Percentiles rank a stretch among this genome's conserved stretches.
Evolutionary conservation across 2,329 filamentous ascomycete genomes (phyloP).

Genomic region (Sordariomycetes sp.): DNA sequence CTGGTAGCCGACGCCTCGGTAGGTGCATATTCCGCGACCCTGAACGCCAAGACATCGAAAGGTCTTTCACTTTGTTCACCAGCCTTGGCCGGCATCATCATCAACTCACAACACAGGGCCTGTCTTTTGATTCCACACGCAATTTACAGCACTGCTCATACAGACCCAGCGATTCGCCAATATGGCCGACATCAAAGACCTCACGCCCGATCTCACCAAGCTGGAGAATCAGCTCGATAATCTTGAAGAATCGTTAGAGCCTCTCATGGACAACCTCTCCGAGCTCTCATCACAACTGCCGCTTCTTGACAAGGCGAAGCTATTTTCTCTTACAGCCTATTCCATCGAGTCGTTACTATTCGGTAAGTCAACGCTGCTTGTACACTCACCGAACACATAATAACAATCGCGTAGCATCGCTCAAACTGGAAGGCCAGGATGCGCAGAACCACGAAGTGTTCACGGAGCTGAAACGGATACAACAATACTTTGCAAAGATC

Average conservation of each 20-base stretch:
- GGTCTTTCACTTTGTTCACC: too few species aligned
- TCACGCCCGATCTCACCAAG: constrained; percentile 60
- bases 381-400: background rate
- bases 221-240: constrained; percentile 73
- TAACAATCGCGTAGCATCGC: constrained; percentile 39
- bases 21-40: constrained; percentile 1
- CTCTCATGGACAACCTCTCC: constrained; percentile 60
- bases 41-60: too few species aligned
- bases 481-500: constrained; percentile 90
- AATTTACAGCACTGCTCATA: background rate
- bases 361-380: constrained; percentile 41
- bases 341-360: constrained; percentile 86
- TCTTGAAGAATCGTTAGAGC: constrained; percentile 63
- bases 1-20: background rate
- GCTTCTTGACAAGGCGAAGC: constrained; percentile 89
- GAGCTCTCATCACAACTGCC: constrained; percentile 70
- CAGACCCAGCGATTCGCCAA: constrained; percentile 1
- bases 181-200: constrained; percentile 40
- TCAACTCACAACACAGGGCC: too few species aligned
- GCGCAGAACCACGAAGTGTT: constrained; percentile 81
- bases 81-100: background rate
- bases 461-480: constrained; percentile 75
- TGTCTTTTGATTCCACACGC: too few species aligned
- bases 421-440: constrained; percentile 71
- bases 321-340: constrained; percentile 82